Percentiles rank a stretch among this genome's conserved stretches.
These are phyloP conservation scores for Pythium brassicae DNA, from an alignment of 352 stramenopile genomes.

Conservation along the genomic window DNA sequence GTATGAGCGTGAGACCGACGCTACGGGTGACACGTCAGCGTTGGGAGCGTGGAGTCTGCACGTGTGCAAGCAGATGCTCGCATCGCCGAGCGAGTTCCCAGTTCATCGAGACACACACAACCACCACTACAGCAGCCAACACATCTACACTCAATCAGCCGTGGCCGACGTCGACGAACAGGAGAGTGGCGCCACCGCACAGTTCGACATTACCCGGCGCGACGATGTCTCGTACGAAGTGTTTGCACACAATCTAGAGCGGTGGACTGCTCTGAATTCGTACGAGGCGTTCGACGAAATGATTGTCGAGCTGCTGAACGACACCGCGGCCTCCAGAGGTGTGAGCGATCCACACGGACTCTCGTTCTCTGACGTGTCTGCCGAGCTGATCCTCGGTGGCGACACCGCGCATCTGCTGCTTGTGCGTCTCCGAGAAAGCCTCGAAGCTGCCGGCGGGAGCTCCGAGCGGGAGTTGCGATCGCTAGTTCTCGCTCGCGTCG, in stretches of 20 bases:
- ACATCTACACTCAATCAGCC: neutral
- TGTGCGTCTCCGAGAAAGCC: neutral
- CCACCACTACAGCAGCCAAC: constrained; percentile 3
- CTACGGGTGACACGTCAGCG: neutral
- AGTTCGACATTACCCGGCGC: neutral
- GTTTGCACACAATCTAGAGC: constrained; percentile 3
- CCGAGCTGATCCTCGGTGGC: constrained; percentile 19
- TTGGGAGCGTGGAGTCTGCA: constrained; percentile 44
- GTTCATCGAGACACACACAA: constrained; percentile 22
- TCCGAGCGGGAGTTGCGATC: neutral
- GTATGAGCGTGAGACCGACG: constrained; percentile 39
- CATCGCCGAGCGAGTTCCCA: constrained; percentile 36
- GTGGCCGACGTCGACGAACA: neutral
- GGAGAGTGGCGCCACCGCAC: neutral
- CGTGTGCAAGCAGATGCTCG: constrained; percentile 41
- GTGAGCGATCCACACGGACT: constrained; percentile 14
- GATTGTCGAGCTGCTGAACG: constrained; percentile 24
- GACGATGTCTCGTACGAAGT: neutral
- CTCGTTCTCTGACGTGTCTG: constrained; percentile 29
- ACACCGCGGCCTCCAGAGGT: constrained; percentile 18
- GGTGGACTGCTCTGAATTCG: neutral
- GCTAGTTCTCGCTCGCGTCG: constrained; percentile 24
- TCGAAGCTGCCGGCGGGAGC: neutral
- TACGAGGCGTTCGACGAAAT: constrained; percentile 15
- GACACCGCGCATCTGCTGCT: constrained; percentile 1